Evolutionary conservation across 106 monocot genomes (phyloP).

Genomic region (Triglochin maritima): DNA sequence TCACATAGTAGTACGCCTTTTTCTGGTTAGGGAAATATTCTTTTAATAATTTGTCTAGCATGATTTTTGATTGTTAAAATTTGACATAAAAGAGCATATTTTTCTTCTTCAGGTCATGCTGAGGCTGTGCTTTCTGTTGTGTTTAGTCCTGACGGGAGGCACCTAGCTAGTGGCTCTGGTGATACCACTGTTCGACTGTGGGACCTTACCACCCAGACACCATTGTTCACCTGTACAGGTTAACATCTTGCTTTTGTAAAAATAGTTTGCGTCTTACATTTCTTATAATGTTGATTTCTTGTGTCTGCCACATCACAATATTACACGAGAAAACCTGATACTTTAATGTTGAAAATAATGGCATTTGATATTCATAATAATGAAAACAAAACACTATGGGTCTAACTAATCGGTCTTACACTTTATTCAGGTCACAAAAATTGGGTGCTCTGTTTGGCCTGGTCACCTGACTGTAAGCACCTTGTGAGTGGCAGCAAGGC

Average conservation of each 20-base stretch:
- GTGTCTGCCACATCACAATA: too few relatives aligned
- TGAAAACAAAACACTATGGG: too few relatives aligned
- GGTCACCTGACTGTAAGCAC: slow-evolving; percentile 93
- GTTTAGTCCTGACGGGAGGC: slow-evolving; percentile 85
- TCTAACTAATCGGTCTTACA: neutral
- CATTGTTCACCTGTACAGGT: slow-evolving; percentile 89
- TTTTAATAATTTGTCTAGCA: too few relatives aligned
- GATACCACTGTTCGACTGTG: slow-evolving; percentile 92
- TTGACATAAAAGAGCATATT: neutral
- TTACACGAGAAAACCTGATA: too few relatives aligned
- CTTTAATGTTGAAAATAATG: too few relatives aligned
- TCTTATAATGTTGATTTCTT: neutral
- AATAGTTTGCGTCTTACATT: neutral
- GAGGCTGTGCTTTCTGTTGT: slow-evolving; percentile 94
- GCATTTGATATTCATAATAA: too few relatives aligned
- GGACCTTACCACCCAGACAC: slow-evolving; percentile 95
- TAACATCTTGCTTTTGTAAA: neutral
- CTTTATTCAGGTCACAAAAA: slow-evolving; percentile 73
- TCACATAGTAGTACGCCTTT: too few relatives aligned
- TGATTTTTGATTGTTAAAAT: neutral
- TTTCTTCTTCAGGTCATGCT: slow-evolving; percentile 52
- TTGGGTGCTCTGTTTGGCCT: slow-evolving; percentile 88
- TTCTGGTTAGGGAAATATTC: too few relatives aligned
- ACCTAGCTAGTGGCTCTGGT: slow-evolving; percentile 91
- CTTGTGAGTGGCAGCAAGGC: slow-evolving; percentile 90